Evolutionary conservation across 352 stramenopile genomes (phyloP), one percentile per base, ranked within the genome.

Genomic region (Phytophthora citricola): DNA sequence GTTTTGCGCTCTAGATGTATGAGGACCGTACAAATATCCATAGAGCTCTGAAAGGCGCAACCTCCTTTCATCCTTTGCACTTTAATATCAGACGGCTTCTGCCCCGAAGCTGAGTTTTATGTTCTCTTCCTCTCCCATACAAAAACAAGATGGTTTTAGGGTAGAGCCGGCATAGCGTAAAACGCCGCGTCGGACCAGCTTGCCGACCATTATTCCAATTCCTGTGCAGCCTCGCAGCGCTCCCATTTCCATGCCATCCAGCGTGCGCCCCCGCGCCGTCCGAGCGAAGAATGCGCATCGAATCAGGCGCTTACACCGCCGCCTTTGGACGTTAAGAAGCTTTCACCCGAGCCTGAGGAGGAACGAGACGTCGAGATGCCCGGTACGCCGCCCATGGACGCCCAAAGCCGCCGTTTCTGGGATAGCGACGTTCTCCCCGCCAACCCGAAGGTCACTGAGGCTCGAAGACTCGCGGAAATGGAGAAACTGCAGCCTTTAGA

Each of bases 351-450:
- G 55, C 67, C 58, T 6, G 74, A 82, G 29, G 52, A 67, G 10
- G 71, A 79, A 26, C 39, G 53, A 6, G 66, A 77, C 12, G 27
- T 68, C 22, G 66, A 83, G 7, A 81, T 93, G 70, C 85, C 85
- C 0, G 81, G 81, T 22, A 93, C 85, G n/a, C 85, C 85, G 43
- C 85, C 85, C 22, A 78, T 85, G 46, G 60, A 79, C 52, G 63
- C 63, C 7, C 71, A 71, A 24, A 75, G 55, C 31, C 69, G 71
- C 12, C 75, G 63, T 26, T 43, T 68, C 1, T 88, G 79, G 79
- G 65, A 65, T 3, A 46, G 70, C 46, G 39, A 45, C 3, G 10
- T 48, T 20, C 38, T 32, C 3, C 46, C 32, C 12, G 41, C 54
- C 22, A 73, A 58, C 41, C 59, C 50, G 5, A 52, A 63, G 22